phyloP scores from a whole-genome alignment of 805 yeast species.

The Ogataea nonfermentans region DNA sequence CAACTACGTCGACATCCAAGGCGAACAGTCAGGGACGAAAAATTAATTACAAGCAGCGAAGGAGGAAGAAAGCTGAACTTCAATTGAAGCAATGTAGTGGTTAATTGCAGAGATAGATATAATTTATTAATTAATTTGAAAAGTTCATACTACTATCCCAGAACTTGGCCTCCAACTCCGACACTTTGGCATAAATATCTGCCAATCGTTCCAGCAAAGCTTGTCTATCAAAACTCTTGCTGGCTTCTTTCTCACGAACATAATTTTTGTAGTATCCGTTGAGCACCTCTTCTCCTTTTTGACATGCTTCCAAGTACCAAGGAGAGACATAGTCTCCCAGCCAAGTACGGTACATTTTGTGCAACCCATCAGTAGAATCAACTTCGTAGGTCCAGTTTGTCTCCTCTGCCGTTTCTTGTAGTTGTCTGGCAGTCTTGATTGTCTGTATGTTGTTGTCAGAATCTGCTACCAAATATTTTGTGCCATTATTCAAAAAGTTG shows the following conservation, averaged over 20 bases:
- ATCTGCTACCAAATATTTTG: constrained; percentile 16
- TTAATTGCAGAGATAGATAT: neutral
- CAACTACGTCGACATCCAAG: constrained; percentile 2
- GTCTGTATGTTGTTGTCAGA: constrained; percentile 21
- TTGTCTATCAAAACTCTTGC: constrained; percentile 39
- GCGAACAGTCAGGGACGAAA: neutral
- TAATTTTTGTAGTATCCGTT: constrained; percentile 11
- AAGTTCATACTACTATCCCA: constrained; percentile 50
- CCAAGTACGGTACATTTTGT: constrained; percentile 48
- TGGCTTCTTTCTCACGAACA: constrained; percentile 29
- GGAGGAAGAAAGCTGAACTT: neutral
- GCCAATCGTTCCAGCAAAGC: constrained; percentile 45
- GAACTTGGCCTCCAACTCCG: constrained; percentile 59
- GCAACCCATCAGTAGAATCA: constrained; percentile 25
- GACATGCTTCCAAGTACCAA: constrained; percentile 54
- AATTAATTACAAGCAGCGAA: neutral
- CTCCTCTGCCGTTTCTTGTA: neutral
- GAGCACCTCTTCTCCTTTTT: constrained; percentile 47
- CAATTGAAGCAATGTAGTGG: neutral
- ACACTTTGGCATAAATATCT: constrained; percentile 58
- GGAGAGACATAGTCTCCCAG: constrained; percentile 57
- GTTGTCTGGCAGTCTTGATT: constrained; percentile 2
- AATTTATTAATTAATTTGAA: constrained; percentile 1
- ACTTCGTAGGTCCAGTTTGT: constrained; percentile 3
- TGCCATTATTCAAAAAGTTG: constrained; percentile 3